Conservation (phyloP, 1,139 yeast species). For the Blastobotrys apis region DNA sequence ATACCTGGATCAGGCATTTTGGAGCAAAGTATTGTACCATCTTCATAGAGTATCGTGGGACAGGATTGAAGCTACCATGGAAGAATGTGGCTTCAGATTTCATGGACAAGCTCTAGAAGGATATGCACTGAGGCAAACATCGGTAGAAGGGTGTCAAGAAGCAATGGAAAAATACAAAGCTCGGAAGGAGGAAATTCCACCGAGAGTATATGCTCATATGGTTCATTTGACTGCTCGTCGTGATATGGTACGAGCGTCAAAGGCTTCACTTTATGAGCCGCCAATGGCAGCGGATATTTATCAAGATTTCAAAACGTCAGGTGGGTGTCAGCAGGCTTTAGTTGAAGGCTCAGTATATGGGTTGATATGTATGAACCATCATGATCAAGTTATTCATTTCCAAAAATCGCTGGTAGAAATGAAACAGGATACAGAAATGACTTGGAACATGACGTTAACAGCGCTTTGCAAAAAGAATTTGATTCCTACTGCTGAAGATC, state of each 20-base stretch:
- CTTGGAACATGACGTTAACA: slow-evolving; percentile 15
- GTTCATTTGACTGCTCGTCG: neutral
- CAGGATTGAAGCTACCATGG: slow-evolving; percentile 1
- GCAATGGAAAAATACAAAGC: slow-evolving; percentile 11
- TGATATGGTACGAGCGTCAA: no score
- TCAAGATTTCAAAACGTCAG: no score
- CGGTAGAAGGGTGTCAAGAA: slow-evolving; percentile 9
- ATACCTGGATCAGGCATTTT: slow-evolving; percentile 7
- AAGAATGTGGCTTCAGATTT: neutral
- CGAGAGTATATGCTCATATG: slow-evolving; percentile 2
- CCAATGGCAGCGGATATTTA: no score
- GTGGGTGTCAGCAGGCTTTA: no score
- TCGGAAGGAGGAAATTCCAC: neutral
- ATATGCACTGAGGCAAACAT: slow-evolving; percentile 2
- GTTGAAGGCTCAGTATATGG: slow-evolving; percentile 13
- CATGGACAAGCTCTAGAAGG: neutral
- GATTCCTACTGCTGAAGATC: slow-evolving; percentile 2
- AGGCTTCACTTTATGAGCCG: no score
- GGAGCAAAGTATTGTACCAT: slow-evolving; percentile 1
- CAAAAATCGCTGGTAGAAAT: slow-evolving; percentile 3
- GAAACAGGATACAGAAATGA: slow-evolving; percentile 7
- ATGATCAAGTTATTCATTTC: slow-evolving; percentile 5
- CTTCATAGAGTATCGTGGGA: neutral
- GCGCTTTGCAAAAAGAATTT: slow-evolving; percentile 5
- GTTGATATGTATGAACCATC: neutral